Evolutionary conservation across 2,329 filamentous ascomycete species (phyloP).

Genomic region (Aplosporella prunicola): DNA sequence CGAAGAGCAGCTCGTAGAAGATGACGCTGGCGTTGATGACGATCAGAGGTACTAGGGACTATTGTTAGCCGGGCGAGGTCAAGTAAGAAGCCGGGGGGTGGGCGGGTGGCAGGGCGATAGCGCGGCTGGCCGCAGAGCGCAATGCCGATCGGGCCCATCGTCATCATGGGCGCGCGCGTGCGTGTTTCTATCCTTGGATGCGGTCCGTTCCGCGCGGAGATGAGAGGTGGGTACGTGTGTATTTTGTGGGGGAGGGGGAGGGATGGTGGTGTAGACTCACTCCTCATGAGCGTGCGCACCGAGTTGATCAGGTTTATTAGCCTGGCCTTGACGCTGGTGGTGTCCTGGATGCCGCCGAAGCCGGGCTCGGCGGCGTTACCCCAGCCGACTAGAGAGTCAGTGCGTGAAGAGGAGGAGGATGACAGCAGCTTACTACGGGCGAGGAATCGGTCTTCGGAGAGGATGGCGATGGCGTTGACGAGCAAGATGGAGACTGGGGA

Average conservation of each 20-base stretch:
- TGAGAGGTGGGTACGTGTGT: too few species aligned
- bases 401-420: not conserved
- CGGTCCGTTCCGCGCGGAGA: too few species aligned
- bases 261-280: slow-evolving; percentile 47
- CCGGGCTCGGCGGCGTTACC: slow-evolving; percentile 59
- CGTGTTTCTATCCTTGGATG: too few species aligned
- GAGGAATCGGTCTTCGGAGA: slow-evolving; percentile 91
- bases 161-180: too few species aligned
- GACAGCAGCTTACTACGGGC: slow-evolving; percentile 53
- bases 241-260: not conserved
- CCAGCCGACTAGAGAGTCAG: slow-evolving; percentile 65
- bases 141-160: too few species aligned
- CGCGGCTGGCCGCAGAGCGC: too few species aligned
- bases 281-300: slow-evolving; percentile 84
- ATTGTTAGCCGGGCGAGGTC: not conserved
- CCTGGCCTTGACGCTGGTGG: slow-evolving; percentile 75
- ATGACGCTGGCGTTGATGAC: slow-evolving; percentile 31
- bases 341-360: slow-evolving; percentile 63
- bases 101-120: not conserved
- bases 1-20: slow-evolving; percentile 22
- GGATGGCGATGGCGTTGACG: slow-evolving; percentile 85
- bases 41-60: slow-evolving; percentile 31
- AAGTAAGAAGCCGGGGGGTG: too few species aligned
- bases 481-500: slow-evolving; percentile 69
- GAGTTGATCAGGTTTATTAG: slow-evolving; percentile 83